Evolutionary conservation across 306 rosid species (phyloP), one percentile per base, ranked within the genome.

Genomic region (Potentilla sterilis): DNA sequence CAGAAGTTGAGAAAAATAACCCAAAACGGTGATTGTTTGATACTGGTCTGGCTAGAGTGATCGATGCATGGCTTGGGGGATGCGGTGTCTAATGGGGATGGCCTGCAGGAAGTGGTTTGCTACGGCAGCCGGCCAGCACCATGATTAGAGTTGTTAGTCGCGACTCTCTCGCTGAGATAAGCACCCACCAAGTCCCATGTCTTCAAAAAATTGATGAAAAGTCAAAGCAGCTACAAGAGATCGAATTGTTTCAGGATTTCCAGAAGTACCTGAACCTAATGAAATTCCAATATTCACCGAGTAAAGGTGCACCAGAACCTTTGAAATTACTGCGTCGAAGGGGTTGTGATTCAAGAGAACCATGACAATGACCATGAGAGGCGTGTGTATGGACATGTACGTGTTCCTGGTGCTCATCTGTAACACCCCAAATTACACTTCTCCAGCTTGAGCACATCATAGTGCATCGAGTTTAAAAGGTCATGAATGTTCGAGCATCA

Each of bases 121-220:
- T 37, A 37, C 40, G 40, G 40, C 40, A 37, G 40, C 5, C 40
- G 5, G 2, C 40, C 15, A 83, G 34, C 2, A 57, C 81, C 96
- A 88, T 90, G 0, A 78, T 34, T 12, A 65, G 34, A 2, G 81
- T 35, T 0, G 87, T 74, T 1, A 59, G 0, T 63, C 19, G 0
- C 0, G 24, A 35, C 78, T 85, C 78, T 85, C 82, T 46, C 80
- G 97, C 96, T 93, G 98, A 62, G 85, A 42, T 38, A 93, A 88
- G 73, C 93, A 88, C 6, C 97, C 90, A 35, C 98, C 98, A 14
- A 91, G 96, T 32, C 97, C 93, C 96, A 89, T 89, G 70, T 97
- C 98, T 9, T 93, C 97, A 51, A 91, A 93, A 24, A 91, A 91
- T 6, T 93, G 98, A 81, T 91, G 98, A 43, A 93, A 91, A 11